Conservation (phyloP, 306 rosid species). For the Fragaria iinumae region DNA sequence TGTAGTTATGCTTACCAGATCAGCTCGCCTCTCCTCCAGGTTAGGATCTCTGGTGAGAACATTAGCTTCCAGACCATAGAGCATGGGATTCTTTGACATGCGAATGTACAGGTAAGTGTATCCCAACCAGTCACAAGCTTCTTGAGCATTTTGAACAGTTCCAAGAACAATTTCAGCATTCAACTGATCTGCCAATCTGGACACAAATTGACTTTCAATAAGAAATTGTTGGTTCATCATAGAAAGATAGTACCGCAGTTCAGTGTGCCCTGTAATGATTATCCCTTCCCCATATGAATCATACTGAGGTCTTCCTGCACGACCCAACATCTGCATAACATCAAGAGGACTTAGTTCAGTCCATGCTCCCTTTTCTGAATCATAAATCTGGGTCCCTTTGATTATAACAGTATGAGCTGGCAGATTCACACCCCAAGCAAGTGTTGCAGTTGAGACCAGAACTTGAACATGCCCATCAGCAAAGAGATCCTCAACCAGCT, state of each 20-base stretch:
- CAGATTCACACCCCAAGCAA: constrained; percentile 97
- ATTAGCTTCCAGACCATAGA: constrained; percentile 78
- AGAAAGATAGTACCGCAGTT: constrained; percentile 90
- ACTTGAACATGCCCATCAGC: constrained; percentile 93
- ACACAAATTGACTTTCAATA: constrained; percentile 88
- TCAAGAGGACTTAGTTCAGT: constrained; percentile 93
- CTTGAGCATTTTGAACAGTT: constrained; percentile 82
- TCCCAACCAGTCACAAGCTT: constrained; percentile 81
- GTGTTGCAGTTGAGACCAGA: constrained; percentile 92
- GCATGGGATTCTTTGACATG: constrained; percentile 75
- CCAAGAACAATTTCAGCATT: constrained; percentile 95
- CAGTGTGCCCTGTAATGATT: constrained; percentile 85
- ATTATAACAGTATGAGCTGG: constrained; percentile 91
- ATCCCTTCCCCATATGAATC: constrained; percentile 91
- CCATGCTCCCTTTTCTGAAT: constrained; percentile 94
- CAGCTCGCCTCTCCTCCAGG: constrained; percentile 90
- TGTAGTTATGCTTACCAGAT: constrained; percentile 55
- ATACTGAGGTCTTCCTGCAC: constrained; percentile 95
- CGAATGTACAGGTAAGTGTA: constrained; percentile 83
- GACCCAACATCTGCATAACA: constrained; percentile 96
- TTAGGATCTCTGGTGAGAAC: constrained; percentile 60
- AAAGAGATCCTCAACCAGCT: constrained; percentile 95
- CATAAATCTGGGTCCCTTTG: constrained; percentile 88
- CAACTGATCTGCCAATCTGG: constrained; percentile 87
- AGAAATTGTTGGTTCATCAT: constrained; percentile 95